Evolutionary conservation across 257 asterid species (phyloP).

Genomic region (Ajuga chamaepitys): DNA sequence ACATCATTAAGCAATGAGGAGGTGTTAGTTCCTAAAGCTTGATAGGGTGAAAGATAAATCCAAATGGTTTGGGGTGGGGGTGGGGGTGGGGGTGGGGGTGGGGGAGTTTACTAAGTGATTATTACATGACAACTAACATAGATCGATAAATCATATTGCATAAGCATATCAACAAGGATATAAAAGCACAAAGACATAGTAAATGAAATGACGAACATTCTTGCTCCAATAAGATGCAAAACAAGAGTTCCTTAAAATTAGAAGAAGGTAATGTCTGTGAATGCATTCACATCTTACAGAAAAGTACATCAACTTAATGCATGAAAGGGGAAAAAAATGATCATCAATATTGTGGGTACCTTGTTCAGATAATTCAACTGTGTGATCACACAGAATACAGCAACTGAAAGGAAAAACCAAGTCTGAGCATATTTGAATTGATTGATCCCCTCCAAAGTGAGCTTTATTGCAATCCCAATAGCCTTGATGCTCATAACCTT

Average conservation of each 20-base stretch:
- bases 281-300: neutral
- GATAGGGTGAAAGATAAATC: neutral
- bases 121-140: neutral
- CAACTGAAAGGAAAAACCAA: constrained; percentile 64
- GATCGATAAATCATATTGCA: neutral
- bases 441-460: constrained; percentile 72
- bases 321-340: neutral
- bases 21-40: neutral
- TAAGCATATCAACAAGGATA: neutral
- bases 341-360: constrained; percentile 28
- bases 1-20: neutral
- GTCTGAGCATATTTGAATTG: constrained; percentile 66
- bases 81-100: neutral
- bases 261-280: neutral
- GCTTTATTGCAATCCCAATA: constrained; percentile 83
- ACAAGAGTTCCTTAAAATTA: neutral
- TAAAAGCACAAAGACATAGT: neutral
- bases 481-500: constrained; percentile 93
- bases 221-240: neutral
- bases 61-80: neutral
- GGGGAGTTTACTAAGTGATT: neutral
- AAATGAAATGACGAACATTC: neutral
- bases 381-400: constrained; percentile 53
- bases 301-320: neutral
- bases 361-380: constrained; percentile 85